Conservation (phyloP, 2,329 filamentous ascomycete species). For the Coniella lustricola region DNA sequence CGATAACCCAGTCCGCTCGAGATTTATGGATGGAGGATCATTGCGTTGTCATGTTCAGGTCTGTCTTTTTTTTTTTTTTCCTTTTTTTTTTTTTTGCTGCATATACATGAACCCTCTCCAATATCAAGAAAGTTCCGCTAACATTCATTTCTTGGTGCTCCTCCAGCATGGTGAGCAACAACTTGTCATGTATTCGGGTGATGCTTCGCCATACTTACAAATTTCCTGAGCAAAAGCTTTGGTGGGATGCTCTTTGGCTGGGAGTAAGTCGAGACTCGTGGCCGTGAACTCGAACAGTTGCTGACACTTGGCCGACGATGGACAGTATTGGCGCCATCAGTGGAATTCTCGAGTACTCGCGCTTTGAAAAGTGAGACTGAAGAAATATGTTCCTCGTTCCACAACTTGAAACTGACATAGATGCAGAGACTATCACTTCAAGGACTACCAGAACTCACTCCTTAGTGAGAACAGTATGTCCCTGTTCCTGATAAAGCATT, state of each 20-base stretch:
- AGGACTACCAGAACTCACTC: neutral
- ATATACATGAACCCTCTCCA: no score
- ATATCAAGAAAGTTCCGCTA: no score
- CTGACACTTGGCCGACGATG: no score
- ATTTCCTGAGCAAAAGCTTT: slow-evolving; percentile 35
- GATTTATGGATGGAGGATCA: slow-evolving; percentile 65
- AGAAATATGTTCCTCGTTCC: neutral
- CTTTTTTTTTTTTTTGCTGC: neutral
- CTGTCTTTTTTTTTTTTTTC: slow-evolving; percentile 12
- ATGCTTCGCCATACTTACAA: neutral
- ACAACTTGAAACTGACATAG: slow-evolving; percentile 26
- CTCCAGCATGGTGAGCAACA: slow-evolving; percentile 1
- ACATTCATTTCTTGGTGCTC: neutral
- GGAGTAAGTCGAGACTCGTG: slow-evolving; percentile 23
- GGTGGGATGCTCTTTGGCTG: slow-evolving; percentile 51
- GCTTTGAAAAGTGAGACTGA: slow-evolving; percentile 7
- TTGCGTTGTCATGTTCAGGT: slow-evolving; percentile 53
- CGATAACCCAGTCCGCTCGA: slow-evolving; percentile 39
- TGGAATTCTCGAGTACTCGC: slow-evolving; percentile 43
- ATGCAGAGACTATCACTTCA: slow-evolving; percentile 34
- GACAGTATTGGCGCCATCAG: slow-evolving; percentile 60
- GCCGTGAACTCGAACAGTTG: slow-evolving; percentile 30
- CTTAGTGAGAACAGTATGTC: slow-evolving; percentile 42
- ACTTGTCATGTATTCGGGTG: no score
- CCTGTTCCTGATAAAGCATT: no score